Percentiles rank a stretch among this genome's conserved stretches.
These are phyloP conservation scores for Earliella scabrosa DNA, from an alignment of 1,284 basidiomycete genomes.

Conservation along the genomic window DNA sequence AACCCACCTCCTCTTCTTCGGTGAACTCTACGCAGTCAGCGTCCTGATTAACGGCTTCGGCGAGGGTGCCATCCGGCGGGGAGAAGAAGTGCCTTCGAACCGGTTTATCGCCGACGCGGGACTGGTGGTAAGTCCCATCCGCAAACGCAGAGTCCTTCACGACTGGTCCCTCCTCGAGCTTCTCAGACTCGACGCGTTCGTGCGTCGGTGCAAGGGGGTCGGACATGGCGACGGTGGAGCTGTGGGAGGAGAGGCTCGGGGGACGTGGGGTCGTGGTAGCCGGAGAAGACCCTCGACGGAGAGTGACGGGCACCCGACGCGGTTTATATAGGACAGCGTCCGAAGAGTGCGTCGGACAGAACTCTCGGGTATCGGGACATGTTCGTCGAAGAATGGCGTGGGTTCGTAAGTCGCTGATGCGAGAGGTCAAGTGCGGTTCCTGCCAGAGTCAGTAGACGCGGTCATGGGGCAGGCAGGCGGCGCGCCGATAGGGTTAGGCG, in stretches of 20 bases:
- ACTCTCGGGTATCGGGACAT: neutral
- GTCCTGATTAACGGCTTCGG: conserved; percentile 55
- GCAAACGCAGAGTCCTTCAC: conserved; percentile 10
- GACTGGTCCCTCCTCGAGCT: conserved; percentile 13
- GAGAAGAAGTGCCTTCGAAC: conserved; percentile 47
- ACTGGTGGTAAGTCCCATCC: conserved; percentile 36
- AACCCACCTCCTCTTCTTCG: conserved; percentile 48
- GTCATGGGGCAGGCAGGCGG: conserved; percentile 21
- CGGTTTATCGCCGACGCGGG: conserved; percentile 19
- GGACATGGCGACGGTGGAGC: neutral
- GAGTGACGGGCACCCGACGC: neutral
- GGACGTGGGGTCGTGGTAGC: neutral
- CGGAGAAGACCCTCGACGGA: conserved; percentile 3
- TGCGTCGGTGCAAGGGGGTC: neutral
- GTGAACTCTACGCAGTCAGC: conserved; percentile 51
- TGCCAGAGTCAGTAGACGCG: conserved; percentile 6
- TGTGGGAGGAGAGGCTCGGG: neutral
- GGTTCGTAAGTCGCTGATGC: conserved; percentile 9
- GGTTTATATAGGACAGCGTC: conserved; percentile 4
- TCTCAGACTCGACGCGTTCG: conserved; percentile 4
- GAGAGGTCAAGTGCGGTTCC: conserved; percentile 15
- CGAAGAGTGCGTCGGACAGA: neutral
- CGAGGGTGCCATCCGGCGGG: conserved; percentile 44
- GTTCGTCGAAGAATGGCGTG: neutral
- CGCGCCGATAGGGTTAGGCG: neutral